A percentile compares a stretch with the other conserved stretches of the same genome.
Conservation (phyloP, 495 filamentous ascomycete genomes). For the Cryomyces minteri region DNA sequence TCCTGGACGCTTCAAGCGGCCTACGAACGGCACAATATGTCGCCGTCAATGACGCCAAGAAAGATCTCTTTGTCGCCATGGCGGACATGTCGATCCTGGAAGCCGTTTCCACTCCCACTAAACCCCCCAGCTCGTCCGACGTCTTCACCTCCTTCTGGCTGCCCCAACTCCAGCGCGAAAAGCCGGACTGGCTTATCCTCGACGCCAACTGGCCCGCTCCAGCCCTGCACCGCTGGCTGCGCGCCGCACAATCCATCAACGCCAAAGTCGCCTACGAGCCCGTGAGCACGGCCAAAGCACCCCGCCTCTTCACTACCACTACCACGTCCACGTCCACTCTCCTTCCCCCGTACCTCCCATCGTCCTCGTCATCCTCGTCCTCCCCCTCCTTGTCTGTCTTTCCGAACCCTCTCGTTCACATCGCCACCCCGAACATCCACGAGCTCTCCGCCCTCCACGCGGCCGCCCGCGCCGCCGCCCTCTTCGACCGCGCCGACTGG, state of each 20-base stretch:
- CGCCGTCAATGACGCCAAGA: conserved; percentile 65
- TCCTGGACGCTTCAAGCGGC: conserved; percentile 29
- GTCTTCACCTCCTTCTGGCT: conserved; percentile 34
- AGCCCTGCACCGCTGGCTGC: conserved; percentile 43
- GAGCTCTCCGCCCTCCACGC: conserved; percentile 64
- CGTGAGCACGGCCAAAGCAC: conserved; percentile 65
- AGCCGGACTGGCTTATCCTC: conserved; percentile 56
- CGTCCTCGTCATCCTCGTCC: background rate
- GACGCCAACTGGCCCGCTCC: conserved; percentile 65
- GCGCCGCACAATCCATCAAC: conserved; percentile 29
- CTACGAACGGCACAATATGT: conserved; percentile 75
- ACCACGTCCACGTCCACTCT: conserved; percentile 8
- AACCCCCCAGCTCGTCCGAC: conserved; percentile 11
- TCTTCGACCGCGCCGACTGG: conserved; percentile 56
- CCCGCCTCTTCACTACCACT: conserved; percentile 37
- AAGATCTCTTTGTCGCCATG: conserved; percentile 73
- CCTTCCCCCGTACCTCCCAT: background rate
- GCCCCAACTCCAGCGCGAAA: conserved; percentile 30
- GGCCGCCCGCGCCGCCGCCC: conserved; percentile 37
- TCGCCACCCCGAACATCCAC: conserved; percentile 65
- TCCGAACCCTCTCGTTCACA: conserved; percentile 42
- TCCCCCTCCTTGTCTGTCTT: conserved; percentile 25
- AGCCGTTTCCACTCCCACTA: conserved; percentile 16
- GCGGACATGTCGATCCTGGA: conserved; percentile 87
- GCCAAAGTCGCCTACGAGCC: conserved; percentile 70